These are phyloP conservation scores for Microthlaspi erraticum DNA, from an alignment of 345 rosid species.

Conservation along the genomic window DNA sequence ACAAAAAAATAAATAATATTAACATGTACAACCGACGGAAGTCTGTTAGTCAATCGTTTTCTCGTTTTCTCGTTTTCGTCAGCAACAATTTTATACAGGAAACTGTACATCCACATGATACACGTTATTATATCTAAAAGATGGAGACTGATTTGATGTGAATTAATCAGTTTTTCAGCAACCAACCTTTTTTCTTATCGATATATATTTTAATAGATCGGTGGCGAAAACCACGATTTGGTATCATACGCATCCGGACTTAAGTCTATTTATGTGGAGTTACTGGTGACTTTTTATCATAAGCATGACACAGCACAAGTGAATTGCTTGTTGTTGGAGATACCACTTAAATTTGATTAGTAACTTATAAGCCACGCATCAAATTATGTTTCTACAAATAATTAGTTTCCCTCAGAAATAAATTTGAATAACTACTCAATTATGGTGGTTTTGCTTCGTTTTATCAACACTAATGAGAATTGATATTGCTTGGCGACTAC, in stretches of 20 bases:
- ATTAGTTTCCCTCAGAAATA: slow-evolving; percentile 11
- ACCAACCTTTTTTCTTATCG: background rate
- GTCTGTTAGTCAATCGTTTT: slow-evolving; percentile 31
- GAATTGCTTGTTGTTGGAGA: slow-evolving; percentile 20
- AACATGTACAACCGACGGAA: slow-evolving; percentile 6
- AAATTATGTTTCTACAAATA: slow-evolving; percentile 13
- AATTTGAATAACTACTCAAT: slow-evolving; percentile 2
- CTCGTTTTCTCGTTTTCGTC: background rate
- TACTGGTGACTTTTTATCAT: background rate
- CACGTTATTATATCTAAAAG: slow-evolving; percentile 31
- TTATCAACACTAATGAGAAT: slow-evolving; percentile 8
- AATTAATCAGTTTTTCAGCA: background rate
- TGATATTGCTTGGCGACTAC: slow-evolving; percentile 33
- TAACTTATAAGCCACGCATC: slow-evolving; percentile 38
- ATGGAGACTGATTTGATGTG: slow-evolving; percentile 24
- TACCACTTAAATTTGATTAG: slow-evolving; percentile 21
- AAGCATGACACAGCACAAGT: slow-evolving; percentile 31
- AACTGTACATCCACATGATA: slow-evolving; percentile 26
- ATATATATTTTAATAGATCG: background rate
- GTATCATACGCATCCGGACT: background rate
- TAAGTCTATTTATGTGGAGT: background rate
- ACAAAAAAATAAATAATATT: background rate
- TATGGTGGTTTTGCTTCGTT: background rate
- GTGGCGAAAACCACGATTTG: background rate
- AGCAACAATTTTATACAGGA: slow-evolving; percentile 1